Evolutionary conservation across 371 early-diverging fungal genomes (phyloP).

Genomic region (Batkoa obscura): DNA sequence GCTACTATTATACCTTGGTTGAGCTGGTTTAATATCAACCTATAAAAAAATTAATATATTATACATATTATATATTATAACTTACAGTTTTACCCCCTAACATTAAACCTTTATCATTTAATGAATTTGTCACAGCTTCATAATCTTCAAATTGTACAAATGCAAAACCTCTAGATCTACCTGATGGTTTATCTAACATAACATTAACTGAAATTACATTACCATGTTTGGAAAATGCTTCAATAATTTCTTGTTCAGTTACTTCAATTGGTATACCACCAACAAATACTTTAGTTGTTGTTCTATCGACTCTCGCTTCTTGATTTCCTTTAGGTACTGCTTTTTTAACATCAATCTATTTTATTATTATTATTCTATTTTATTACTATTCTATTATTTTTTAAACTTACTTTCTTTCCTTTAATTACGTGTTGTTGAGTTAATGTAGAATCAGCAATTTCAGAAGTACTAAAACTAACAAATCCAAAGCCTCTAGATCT

Average conservation of each 20-base stretch:
- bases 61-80: no score
- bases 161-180: conserved; percentile 60
- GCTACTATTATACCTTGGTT: no score
- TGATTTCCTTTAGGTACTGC: conserved; percentile 65
- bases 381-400: no score
- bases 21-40: no score
- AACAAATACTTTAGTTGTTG: conserved; percentile 80
- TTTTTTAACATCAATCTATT: conserved; percentile 72
- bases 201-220: conserved; percentile 52
- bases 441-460: conserved; percentile 47
- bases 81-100: no score
- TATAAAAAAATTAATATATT: no score
- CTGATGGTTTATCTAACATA: conserved; percentile 58
- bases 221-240: conserved; percentile 56
- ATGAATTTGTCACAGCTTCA: no score
- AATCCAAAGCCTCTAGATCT: conserved; percentile 84
- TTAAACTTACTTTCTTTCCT: conserved; percentile 49
- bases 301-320: conserved; percentile 22
- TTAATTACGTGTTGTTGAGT: conserved; percentile 56
- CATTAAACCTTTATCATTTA: no score
- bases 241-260: conserved; percentile 62
- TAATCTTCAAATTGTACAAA: conserved; percentile 57
- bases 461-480: conserved; percentile 51
- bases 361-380: neutral
- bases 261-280: conserved; percentile 68